Conservation (phyloP, 805 yeast genomes). For the Candida chilensis region DNA sequence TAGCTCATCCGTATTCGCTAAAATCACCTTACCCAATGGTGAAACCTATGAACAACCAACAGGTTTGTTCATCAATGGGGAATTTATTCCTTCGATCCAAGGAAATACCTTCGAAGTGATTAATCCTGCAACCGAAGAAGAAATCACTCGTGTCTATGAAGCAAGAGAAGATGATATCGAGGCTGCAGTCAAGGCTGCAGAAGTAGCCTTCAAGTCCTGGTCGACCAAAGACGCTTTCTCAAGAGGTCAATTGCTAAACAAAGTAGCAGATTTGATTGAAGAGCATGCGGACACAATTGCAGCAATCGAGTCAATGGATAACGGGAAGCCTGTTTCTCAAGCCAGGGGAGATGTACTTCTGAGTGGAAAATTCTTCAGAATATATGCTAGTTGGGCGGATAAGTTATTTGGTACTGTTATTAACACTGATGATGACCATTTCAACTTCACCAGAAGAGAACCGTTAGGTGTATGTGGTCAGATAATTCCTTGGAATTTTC, state of each 20-base stretch:
- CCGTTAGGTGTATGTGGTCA: constrained; percentile 24
- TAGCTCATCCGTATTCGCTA: constrained; percentile 7
- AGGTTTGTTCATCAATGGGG: constrained; percentile 31
- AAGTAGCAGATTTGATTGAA: constrained; percentile 17
- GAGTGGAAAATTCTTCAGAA: constrained; percentile 13
- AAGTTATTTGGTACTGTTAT: constrained; percentile 15
- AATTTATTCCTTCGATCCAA: constrained; percentile 24
- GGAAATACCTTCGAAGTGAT: constrained; percentile 17
- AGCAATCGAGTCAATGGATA: constrained; percentile 18
- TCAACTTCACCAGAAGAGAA: constrained; percentile 17
- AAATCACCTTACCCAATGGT: constrained; percentile 19
- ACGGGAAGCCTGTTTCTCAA: constrained; percentile 17
- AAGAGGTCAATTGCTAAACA: constrained; percentile 12
- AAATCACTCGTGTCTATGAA: constrained; percentile 15
- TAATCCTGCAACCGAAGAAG: constrained; percentile 19
- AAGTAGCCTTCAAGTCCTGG: constrained; percentile 16
- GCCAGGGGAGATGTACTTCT: constrained; percentile 17
- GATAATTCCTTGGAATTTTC: constrained; percentile 22
- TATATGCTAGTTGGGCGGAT: constrained; percentile 21
- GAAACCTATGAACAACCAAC: constrained; percentile 19
- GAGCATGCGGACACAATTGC: constrained; percentile 17
- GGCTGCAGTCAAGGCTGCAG: constrained; percentile 17
- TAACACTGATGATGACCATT: constrained; percentile 16
- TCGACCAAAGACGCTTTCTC: constrained; percentile 13
- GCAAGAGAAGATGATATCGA: constrained; percentile 19